Percentiles rank a stretch among this genome's conserved stretches.
Conservation (phyloP, 306 rosid genomes). For the Prunus fruticosa region DNA sequence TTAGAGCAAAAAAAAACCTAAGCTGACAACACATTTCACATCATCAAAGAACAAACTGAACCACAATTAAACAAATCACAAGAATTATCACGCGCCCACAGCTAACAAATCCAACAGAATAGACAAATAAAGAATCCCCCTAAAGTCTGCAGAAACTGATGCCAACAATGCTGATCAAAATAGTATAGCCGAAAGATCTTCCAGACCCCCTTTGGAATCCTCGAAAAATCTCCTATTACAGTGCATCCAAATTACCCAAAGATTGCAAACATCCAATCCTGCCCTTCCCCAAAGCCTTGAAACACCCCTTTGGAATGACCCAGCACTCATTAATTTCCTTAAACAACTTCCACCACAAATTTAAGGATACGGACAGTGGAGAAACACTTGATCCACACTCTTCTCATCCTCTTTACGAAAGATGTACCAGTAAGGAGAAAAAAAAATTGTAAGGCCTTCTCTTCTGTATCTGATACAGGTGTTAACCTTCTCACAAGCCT, state of each 20-base stretch:
- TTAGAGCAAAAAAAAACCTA: not conserved
- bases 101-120: not conserved
- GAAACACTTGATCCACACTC: not conserved
- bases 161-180: not conserved
- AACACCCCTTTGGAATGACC: not conserved
- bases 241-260: not conserved
- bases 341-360: conserved; percentile 1
- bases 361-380: not conserved
- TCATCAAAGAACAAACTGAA: not conserved
- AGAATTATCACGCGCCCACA: not conserved
- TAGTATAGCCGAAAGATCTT: not conserved
- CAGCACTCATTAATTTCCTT: not conserved
- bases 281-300: not conserved
- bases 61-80: not conserved
- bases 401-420: not conserved
- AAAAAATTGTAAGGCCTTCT: not conserved
- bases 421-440: not conserved
- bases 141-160: not conserved
- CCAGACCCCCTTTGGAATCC: not conserved
- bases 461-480: not conserved
- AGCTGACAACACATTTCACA: not conserved
- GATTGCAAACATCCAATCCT: not conserved
- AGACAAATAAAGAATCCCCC: not conserved
- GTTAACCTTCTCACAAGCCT: not conserved
- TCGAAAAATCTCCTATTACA: not conserved